Conservation (phyloP, 1,139 yeast species). For the Suhomyces chickasaworum region DNA sequence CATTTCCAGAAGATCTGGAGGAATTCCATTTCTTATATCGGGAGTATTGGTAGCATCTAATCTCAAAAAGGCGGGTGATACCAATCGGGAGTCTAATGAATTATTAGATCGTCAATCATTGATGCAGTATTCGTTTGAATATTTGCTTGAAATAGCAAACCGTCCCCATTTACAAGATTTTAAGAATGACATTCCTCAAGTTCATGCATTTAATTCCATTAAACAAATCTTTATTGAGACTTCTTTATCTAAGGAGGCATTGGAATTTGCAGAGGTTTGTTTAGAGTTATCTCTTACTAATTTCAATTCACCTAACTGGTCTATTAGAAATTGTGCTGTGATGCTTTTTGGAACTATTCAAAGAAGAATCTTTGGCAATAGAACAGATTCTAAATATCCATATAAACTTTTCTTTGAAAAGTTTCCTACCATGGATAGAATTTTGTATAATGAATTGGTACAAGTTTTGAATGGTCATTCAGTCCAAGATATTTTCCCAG, state of each 20-base stretch:
- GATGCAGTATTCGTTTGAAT: slow-evolving; percentile 43
- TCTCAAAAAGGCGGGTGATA: neutral
- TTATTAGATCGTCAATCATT: neutral
- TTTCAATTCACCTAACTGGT: slow-evolving; percentile 74
- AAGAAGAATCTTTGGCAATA: slow-evolving; percentile 73
- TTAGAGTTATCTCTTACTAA: slow-evolving; percentile 60
- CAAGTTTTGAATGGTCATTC: slow-evolving; percentile 17
- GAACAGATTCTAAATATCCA: slow-evolving; percentile 27
- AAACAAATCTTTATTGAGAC: slow-evolving; percentile 74
- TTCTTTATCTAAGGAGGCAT: slow-evolving; percentile 53
- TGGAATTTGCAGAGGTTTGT: slow-evolving; percentile 56
- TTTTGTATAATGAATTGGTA: slow-evolving; percentile 49
- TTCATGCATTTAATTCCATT: slow-evolving; percentile 88
- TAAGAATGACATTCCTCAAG: slow-evolving; percentile 80
- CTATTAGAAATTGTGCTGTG: slow-evolving; percentile 86
- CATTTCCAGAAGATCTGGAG: slow-evolving; percentile 89
- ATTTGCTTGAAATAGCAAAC: slow-evolving; percentile 54
- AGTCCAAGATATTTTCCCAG: slow-evolving; percentile 61
- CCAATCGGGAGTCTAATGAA: neutral
- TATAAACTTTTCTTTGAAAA: slow-evolving; percentile 59
- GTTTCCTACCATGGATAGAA: slow-evolving; percentile 52
- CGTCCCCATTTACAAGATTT: slow-evolving; percentile 51
- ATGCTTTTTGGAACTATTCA: slow-evolving; percentile 89
- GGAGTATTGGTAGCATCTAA: slow-evolving; percentile 60
- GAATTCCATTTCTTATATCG: slow-evolving; percentile 76